Evolutionary conservation across 352 stramenopile species (phyloP), one percentile per base, ranked within the genome.

Genomic region (Phytophthora fragariae): DNA sequence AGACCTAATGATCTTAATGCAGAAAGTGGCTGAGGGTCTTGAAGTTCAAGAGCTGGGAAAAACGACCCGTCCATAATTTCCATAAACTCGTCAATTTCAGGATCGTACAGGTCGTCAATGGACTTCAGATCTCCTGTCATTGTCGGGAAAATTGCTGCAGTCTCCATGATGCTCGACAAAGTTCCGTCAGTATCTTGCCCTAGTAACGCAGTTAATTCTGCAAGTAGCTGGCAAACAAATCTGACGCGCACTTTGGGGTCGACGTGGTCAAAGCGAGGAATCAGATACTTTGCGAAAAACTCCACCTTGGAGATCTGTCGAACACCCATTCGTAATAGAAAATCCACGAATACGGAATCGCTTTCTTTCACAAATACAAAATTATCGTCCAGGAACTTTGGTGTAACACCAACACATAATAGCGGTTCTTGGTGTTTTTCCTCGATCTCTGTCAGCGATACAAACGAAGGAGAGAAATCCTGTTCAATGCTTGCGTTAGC

Each of bases 11-110:
- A 87, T 41, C 86, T 79, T n/a, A 93, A 66, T 1, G 79, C 76
- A 19, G 83, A 79, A 19, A 93, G 68, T 31, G 81, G 80, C 55
- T 83, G 82, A 8, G 75, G 65, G 50, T 87, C 82, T 71, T 92
- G 86, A 12, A 93, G 68, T 31, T 91, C 80, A 21, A 79, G 24
- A 15, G 83, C 84, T 19, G 86, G 86, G 57, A 92, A 93, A 67
- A 92, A 92, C 0, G 83, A 81, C 4, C 78, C 84, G 35, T 92
- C 80, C 81, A 93, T 92, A 24, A 93, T 86, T 27, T 82, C 81
- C 21, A 71, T 68, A 65, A 93, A 92, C 27, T 89, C 82, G 31
- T 91, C 79, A 33, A 93, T 87, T 44, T 93, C 86, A 33, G 86
- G 86, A 39, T 93, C 86, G 41, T 91, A 93, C 52, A 93, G 69